Evolutionary conservation across 2,329 filamentous ascomycete species (phyloP), one percentile per base, ranked within the genome.

Genomic region (Neofusicoccum umdonicola): DNA sequence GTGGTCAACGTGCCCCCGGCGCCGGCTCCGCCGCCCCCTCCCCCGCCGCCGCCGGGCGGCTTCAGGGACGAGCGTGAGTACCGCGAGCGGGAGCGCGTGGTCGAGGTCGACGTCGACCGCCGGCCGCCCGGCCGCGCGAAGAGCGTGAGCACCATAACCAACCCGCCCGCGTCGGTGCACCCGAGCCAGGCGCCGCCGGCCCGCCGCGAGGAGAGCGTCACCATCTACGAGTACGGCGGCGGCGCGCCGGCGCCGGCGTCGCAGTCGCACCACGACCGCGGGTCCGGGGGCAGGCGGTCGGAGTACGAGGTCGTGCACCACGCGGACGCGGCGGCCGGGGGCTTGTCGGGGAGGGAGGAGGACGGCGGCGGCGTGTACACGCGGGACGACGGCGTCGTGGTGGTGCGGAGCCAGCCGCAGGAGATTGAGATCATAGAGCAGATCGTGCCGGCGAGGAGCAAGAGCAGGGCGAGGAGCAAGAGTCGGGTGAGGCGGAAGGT

Each of bases 391-490:
- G 63, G 52, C 4, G 63, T 60, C 2, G 9, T 64, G 19, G 54
- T 64, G 13, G 54, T 58, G 35, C 42, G 63, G 45, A 50, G 42
- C 34, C 52, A 47, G 44, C 52, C 44, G 52, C 52, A 50, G 52
- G 63, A 64, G 45, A 44, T 64, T 35, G 63, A 60, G 52, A 60
- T 60, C 22, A 37, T 58, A 19, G 63, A 64, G 35, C 22, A 60
- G 54, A 56, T 64, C 27, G 63, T 50, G 37, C 52, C 54, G 37
- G 54, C 41, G 17, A 22, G 61, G 39, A 51, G 19, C 15, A 27
- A 11, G 48, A 52, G 61, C 22, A 35, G 50, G 22, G 61, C 47
- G 27, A 54, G 61, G 50, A 63, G 47, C 41, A 62, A 51, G 44
- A 63, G 61, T 35, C 22, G 48, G 48, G 51, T 48, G 31, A 64